Conservation (phyloP, 208 protist species). For the Crithidia brevicula region DNA sequence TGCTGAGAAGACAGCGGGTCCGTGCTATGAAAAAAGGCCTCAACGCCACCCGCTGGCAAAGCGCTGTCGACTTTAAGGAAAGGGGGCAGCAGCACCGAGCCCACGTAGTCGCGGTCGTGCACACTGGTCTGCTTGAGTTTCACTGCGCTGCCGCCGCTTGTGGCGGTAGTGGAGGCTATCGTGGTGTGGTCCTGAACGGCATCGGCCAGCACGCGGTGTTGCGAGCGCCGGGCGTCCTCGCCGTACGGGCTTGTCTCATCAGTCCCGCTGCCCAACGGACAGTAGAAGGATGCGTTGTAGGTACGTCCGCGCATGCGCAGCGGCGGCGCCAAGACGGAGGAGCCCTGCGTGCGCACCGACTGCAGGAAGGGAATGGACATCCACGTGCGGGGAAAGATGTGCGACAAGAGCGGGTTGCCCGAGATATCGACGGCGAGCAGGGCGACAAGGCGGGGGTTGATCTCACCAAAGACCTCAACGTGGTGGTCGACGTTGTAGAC, state of each 20-base stretch:
- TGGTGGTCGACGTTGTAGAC: conserved; percentile 34
- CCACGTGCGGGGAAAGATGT: conserved; percentile 25
- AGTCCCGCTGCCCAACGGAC: not conserved
- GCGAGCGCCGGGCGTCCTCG: conserved; percentile 3
- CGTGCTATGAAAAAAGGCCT: not conserved
- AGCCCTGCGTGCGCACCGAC: conserved; percentile 22
- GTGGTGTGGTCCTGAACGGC: not conserved
- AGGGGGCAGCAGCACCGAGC: conserved; percentile 16
- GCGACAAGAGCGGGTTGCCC: conserved; percentile 42
- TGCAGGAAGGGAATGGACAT: conserved; percentile 30
- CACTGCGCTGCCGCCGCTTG: not conserved
- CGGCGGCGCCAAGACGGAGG: conserved; percentile 23
- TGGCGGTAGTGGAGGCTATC: not conserved
- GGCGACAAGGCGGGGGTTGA: conserved; percentile 46
- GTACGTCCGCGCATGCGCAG: conserved; percentile 11
- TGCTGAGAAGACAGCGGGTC: conserved; percentile 4
- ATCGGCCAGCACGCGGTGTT: not conserved
- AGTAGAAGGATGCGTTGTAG: conserved; percentile 19
- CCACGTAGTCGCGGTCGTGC: conserved; percentile 20
- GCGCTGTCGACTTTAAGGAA: conserved; percentile 15
- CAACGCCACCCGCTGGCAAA: not conserved
- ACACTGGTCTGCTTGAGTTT: conserved; percentile 1
- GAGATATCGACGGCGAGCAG: conserved; percentile 44
- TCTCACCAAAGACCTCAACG: conserved; percentile 40
- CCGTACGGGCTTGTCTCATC: not conserved